Conservation (phyloP, 2,329 filamentous ascomycete species). For the Cladosporium velox region DNA sequence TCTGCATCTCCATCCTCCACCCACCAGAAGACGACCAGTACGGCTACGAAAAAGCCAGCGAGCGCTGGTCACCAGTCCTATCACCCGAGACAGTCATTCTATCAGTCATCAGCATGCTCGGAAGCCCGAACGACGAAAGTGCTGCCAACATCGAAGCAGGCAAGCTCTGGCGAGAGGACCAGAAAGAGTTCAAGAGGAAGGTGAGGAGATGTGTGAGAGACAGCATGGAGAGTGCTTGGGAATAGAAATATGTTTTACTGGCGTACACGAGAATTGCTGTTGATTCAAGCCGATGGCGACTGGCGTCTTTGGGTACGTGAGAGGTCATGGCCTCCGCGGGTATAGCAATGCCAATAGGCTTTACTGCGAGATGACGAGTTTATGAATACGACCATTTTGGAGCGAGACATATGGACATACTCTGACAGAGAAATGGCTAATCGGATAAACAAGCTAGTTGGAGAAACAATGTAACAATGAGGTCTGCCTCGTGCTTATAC, state of each 20-base stretch:
- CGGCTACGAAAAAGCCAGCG: constrained; percentile 85
- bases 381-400: not conserved
- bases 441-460: not conserved
- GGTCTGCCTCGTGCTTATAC: not conserved
- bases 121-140: constrained; percentile 91
- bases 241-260: constrained; percentile 25
- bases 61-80: constrained; percentile 94
- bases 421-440: not conserved
- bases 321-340: not conserved
- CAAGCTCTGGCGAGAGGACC: constrained; percentile 79
- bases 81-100: constrained; percentile 92
- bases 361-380: not conserved
- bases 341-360: not conserved
- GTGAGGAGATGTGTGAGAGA: constrained; percentile 79
- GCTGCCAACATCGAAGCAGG: constrained; percentile 95
- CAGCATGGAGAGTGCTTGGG: constrained; percentile 63
- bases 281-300: not conserved
- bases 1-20: constrained; percentile 97
- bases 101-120: constrained; percentile 88
- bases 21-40: constrained; percentile 91
- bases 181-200: constrained; percentile 72
- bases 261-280: not conserved
- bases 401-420: not conserved
- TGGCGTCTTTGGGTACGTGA: not conserved
- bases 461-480: not conserved